Base-by-base conservation (phyloP, 306 rosid genomes). In the Casuarina equisetifolia region DNA sequence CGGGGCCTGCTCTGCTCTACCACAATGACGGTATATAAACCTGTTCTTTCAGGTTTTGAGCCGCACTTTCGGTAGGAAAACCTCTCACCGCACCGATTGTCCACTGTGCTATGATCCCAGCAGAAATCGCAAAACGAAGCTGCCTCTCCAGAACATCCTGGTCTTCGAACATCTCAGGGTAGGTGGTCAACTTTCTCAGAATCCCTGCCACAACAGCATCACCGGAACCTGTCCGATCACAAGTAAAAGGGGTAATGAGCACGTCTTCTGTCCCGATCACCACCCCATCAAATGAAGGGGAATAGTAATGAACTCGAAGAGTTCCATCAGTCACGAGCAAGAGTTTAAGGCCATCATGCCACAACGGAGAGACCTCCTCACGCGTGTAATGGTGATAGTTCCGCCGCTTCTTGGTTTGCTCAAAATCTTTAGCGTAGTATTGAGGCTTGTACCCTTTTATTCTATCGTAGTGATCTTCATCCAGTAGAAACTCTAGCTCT, bases 1-100 rank as follows among this genome's bases (percentile, higher is more conserved):
- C 69, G 72, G 4, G 64, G 51, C 38, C 48, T 15, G 66, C 84
- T 69, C 48, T 53, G 52, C 78, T 42, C 72, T 90, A 92, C 99
- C 99, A 96, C 97, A 96, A 51, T 59, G 97, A 91, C 82, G 99
- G 99, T 35, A 91, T 91, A 78, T 90, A 96, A 83, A 96, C 99
- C 84, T 96, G 96, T 82, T 96, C 99, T 85, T 96, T 96, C 43
- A 96, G 89, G 89, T 92, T 96, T 84, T 96, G 98, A 3, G 98
- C n/a, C 11, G 99, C 99, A 83, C 96, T 95, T 85, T 95, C 99
- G 2, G 96, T 86, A 51, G 99, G 99, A 71, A 92, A 92, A 48
- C 97, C 90, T 86, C 97, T 82, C 10, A 92, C 91, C 20, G 87
- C 97, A 73, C 99, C 98, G 36, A 92, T 91, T 2, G 99, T 92